A percentile compares a stretch with the other conserved stretches of the same genome.
Evolutionary conservation across 139 green algal genomes (phyloP).

Genomic region (Axilococcus clingmanii): DNA sequence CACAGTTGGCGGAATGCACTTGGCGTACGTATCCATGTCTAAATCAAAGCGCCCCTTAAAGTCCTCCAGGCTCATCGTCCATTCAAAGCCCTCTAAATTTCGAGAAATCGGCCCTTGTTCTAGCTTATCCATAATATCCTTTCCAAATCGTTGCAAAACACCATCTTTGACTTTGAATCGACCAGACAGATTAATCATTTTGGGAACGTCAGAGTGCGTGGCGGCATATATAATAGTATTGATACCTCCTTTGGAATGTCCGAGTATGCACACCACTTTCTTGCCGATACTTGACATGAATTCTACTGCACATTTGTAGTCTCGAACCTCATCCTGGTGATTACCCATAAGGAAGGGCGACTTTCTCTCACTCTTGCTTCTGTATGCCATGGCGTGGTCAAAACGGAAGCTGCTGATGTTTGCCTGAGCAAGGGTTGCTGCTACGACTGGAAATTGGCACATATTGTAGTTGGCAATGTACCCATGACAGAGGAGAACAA

Average conservation of each 20-base stretch:
- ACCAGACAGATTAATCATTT: constrained; percentile 20
- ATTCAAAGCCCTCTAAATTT: constrained; percentile 19
- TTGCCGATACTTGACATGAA: constrained; percentile 11
- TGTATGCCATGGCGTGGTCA: constrained; percentile 16
- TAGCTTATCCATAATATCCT: constrained; percentile 23
- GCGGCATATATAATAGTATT: constrained; percentile 20
- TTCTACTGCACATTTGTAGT: constrained; percentile 14
- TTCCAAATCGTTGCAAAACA: constrained; percentile 18
- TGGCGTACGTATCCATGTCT: not conserved
- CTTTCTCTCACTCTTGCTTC: constrained; percentile 11
- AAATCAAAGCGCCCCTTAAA: not conserved
- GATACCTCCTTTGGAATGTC: constrained; percentile 20
- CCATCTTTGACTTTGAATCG: constrained; percentile 14
- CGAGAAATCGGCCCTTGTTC: constrained; percentile 9
- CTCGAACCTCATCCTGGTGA: constrained; percentile 20
- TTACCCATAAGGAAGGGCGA: constrained; percentile 29
- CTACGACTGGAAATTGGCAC: constrained; percentile 25
- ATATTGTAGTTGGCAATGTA: constrained; percentile 20
- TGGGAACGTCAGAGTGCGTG: constrained; percentile 7
- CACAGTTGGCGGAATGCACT: not conserved
- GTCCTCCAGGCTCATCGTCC: constrained; percentile 17
- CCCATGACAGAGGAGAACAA: constrained; percentile 27
- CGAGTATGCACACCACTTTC: constrained; percentile 17
- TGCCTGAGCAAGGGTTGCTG: constrained; percentile 7
- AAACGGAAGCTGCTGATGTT: constrained; percentile 21